Conservation (phyloP, 257 asterid genomes). For the Solanum lycopersicoides region DNA sequence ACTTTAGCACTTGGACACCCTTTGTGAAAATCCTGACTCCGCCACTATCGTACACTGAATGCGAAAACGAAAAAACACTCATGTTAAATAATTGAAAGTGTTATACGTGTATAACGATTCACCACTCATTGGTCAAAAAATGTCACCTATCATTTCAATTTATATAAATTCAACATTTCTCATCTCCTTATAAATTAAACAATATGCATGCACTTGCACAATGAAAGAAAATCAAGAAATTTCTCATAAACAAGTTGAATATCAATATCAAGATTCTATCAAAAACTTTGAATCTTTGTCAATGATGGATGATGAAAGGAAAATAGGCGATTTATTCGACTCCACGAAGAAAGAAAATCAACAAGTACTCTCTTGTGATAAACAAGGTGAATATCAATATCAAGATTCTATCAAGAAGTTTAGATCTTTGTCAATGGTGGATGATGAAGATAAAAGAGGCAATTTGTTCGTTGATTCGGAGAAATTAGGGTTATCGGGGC, state of each 20-base stretch:
- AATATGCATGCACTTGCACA: neutral
- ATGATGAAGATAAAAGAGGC: neutral
- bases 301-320: neutral
- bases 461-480: neutral
- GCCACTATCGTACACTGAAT: accelerated
- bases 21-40: no score
- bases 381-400: neutral
- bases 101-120: neutral
- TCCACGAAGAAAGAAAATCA: neutral
- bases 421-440: neutral
- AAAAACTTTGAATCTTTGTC: neutral
- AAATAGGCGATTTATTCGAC: neutral
- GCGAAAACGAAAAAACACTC: neutral
- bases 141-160: neutral
- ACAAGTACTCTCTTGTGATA: neutral
- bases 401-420: neutral
- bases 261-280: neutral
- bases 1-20: no score
- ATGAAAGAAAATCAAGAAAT: neutral
- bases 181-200: neutral
- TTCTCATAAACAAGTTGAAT: neutral
- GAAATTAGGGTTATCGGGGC: neutral
- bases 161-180: neutral
- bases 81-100: neutral
- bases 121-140: neutral